Evolutionary conservation across 768 basidiomycete genomes (phyloP), one percentile per base, ranked within the genome.

Genomic region (Rhodotorula toruloides): DNA sequence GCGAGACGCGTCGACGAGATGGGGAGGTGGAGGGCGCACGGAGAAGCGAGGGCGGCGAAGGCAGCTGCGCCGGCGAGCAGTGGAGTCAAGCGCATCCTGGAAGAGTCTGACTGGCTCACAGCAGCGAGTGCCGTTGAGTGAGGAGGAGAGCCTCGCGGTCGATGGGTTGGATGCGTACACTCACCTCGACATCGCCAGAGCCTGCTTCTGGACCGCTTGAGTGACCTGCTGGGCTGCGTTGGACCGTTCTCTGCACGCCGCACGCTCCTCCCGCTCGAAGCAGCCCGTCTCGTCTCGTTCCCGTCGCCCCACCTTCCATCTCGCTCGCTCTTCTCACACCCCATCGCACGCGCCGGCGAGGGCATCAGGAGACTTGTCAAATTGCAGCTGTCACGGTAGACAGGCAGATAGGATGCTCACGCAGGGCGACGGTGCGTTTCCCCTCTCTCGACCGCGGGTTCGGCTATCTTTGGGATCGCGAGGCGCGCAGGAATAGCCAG

Each of bases 401-500:
- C 29, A 7, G 13, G 17, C 7, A 4, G 7, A 2, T 14, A 17
- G 47, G 19, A 71, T 71, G 70, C 34, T 71, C 31, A 59, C 61
- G n/a, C 70, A 71, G 58, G 17, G 17, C 0, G 70, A 71, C 43
- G 65, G 70, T 71, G 22, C 46, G 65, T 53, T 9, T 6, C 14
- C 32, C 44, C 52, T 19, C 22, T 7, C 42, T 44, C 42, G 19
- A 25, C 10, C 50, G 17, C 9, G 21, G 21, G n/a, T 49, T 12
- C 29, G 27, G 10, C 27, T 16, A 9, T 27, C 21, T 5, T n/a
- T 16, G 40, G n/a, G n/a, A n/a, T n/a, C n/a, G n/a, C n/a, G n/a
- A n/a, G n/a, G n/a, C n/a, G n/a, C n/a, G n/a, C n/a, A n/a, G n/a
- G n/a, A n/a, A n/a, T n/a, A n/a, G n/a, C n/a, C n/a, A n/a, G n/a